Base-by-base conservation (phyloP, 257 asterid species). In the Penstemon davidsonii region DNA sequence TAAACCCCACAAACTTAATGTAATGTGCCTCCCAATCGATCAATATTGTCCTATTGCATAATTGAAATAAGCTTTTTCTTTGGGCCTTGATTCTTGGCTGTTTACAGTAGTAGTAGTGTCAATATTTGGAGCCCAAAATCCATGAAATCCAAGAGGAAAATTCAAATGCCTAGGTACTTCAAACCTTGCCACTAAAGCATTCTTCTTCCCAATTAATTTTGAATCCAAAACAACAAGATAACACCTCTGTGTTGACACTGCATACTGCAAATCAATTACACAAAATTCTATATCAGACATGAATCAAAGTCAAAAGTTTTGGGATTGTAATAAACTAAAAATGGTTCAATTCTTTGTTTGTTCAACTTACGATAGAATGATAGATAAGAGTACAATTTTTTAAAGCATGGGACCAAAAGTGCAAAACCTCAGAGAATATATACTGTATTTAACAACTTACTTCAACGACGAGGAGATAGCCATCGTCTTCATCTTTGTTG, bases 61-160 rank as follows among this genome's bases (percentile, higher is more conserved):
- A 54, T 40, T n/a, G 11, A 59, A 41, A 18, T 46, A 53, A 3
- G 18, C 6, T 8, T 76, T 64, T 15, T 25, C 68, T 13, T 51
- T 15, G 3, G 74, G 69, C 57, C 49, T 50, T 9, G 68, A 18
- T 41, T 68, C 36, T 7, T 13, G 56, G 72, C 41, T 18, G 4
- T 39, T 41, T 0, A 54, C 4, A 8, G 58, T 1, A 7, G 15
- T 42, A 3, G 9, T 4, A 6, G 41, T 15, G 1, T 38, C 62
- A 25, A 25, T 25, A 18, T 33, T 2, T 49, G 88, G 84, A 49
- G 87, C 90, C 96, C 97, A 90, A 70, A 93, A 87, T 62, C 96
- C 97, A 78, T 93, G 97, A 76, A 93, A 93, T 8, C 98, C 98
- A 8, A 93, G 82, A 56, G 97, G 96, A 58, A 90, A 93, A 83